Evolutionary conservation across 2,329 filamentous ascomycete genomes (phyloP).

Genomic region (Dichotomopilus funicola): DNA sequence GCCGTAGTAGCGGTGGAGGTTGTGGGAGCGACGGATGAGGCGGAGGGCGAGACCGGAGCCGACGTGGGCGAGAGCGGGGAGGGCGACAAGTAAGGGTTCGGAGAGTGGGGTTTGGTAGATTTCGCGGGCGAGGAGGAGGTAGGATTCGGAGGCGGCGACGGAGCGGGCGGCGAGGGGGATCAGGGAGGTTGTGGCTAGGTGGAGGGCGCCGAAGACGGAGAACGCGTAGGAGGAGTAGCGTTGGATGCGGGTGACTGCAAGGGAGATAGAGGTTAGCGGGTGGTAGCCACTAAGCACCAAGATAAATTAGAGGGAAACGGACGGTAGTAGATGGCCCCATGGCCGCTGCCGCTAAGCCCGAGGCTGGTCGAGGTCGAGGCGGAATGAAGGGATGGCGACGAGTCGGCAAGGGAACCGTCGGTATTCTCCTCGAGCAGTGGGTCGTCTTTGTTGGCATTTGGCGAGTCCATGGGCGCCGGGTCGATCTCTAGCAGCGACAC

Average conservation of each 20-base stretch:
- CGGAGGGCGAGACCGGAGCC: constrained; percentile 71
- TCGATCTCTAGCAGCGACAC: constrained; percentile 71
- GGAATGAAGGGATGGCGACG: constrained; percentile 30
- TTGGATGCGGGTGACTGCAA: constrained; percentile 66
- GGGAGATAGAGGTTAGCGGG: not conserved
- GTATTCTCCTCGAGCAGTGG: constrained; percentile 33
- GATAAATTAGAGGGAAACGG: no score
- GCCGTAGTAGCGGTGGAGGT: constrained; percentile 68
- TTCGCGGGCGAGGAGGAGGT: constrained; percentile 83
- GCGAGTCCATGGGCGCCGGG: constrained; percentile 65
- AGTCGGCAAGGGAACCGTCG: constrained; percentile 21
- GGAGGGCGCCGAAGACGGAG: constrained; percentile 66
- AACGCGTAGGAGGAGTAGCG: constrained; percentile 86
- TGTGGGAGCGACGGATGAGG: constrained; percentile 64
- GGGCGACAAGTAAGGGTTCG: constrained; percentile 71
- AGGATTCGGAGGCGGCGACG: constrained; percentile 69
- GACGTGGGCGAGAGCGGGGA: constrained; percentile 71
- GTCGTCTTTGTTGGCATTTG: constrained; percentile 42
- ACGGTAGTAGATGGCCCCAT: constrained; percentile 71
- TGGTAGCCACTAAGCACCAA: no score
- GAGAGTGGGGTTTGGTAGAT: constrained; percentile 80
- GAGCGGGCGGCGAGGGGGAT: constrained; percentile 70
- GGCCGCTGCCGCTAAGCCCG: constrained; percentile 57
- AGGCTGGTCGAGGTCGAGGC: constrained; percentile 34
- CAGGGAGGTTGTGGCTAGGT: constrained; percentile 74